Evolutionary conservation across 306 rosid genomes (phyloP).

Genomic region (Begonia masoniana): DNA sequence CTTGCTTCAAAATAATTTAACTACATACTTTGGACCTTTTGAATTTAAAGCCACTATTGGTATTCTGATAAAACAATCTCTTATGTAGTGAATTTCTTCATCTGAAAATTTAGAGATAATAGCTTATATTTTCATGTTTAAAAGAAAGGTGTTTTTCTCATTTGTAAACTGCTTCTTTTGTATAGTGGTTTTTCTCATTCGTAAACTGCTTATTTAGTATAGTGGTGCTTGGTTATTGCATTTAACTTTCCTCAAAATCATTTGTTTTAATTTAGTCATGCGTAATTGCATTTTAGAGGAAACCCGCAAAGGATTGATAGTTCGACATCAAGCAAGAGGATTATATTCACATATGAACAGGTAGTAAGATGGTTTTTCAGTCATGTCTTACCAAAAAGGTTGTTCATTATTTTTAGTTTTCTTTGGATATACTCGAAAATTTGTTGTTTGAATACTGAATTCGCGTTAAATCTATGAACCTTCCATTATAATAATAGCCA

Average conservation of each 20-base stretch:
- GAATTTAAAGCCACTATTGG: too few species aligned
- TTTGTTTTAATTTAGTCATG: slow-evolving; percentile 10
- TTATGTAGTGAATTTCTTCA: too few species aligned
- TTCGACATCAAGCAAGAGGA: slow-evolving; percentile 78
- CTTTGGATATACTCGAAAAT: too few species aligned
- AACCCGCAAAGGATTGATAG: slow-evolving; percentile 96
- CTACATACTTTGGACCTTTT: too few species aligned
- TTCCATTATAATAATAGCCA: too few species aligned
- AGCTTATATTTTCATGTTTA: too few species aligned
- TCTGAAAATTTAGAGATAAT: too few species aligned
- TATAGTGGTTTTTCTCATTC: not conserved
- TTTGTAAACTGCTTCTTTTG: slow-evolving; percentile 5
- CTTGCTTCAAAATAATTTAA: too few species aligned
- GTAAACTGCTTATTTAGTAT: not conserved
- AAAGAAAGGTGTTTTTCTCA: not conserved
- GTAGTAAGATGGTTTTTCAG: slow-evolving; percentile 19
- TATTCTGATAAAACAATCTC: too few species aligned
- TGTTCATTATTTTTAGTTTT: not conserved
- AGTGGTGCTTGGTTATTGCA: slow-evolving; percentile 4
- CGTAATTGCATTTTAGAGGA: slow-evolving; percentile 45
- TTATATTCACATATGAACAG: slow-evolving; percentile 87
- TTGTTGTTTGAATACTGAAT: too few species aligned
- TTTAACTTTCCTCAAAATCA: slow-evolving; percentile 1
- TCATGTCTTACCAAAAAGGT: not conserved
- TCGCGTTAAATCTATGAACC: too few species aligned